Evolutionary conservation across 306 rosid genomes (phyloP).

Genomic region (Prunus armeniaca): DNA sequence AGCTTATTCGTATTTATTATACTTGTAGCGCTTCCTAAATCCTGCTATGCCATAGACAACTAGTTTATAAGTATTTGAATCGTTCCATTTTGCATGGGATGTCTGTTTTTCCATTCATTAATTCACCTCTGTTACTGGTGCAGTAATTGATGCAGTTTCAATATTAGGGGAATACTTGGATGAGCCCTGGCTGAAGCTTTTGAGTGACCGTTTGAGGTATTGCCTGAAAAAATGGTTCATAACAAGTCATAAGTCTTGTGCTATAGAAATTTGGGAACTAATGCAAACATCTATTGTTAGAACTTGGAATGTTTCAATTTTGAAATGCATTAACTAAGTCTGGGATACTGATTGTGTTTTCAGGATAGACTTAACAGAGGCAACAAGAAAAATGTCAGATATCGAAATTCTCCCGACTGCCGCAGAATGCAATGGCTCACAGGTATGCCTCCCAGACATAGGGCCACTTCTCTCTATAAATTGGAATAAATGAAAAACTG

Average conservation of each 20-base stretch:
- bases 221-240: conserved; percentile 7
- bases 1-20: neutral
- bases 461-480: neutral
- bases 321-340: conserved; percentile 17
- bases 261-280: neutral
- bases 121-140: conserved; percentile 38
- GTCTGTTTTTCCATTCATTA: conserved; percentile 11
- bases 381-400: conserved; percentile 49
- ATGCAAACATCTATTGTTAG: neutral
- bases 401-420: conserved; percentile 22
- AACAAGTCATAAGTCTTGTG: neutral
- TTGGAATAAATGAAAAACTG: neutral
- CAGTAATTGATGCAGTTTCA: conserved; percentile 85
- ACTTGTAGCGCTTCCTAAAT: neutral
- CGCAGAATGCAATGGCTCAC: conserved; percentile 32
- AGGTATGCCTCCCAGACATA: conserved; percentile 36
- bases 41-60: neutral
- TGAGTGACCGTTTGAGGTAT: conserved; percentile 76
- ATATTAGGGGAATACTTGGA: conserved; percentile 84
- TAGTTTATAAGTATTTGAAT: neutral
- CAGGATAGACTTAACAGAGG: conserved; percentile 75
- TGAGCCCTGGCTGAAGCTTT: conserved; percentile 76
- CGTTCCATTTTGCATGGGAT: neutral
- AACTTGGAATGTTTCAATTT: conserved; percentile 19
- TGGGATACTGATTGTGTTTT: conserved; percentile 16